These are phyloP conservation scores for Xerocomellus dryophilus DNA, from an alignment of 768 basidiomycete species.

Conservation along the genomic window DNA sequence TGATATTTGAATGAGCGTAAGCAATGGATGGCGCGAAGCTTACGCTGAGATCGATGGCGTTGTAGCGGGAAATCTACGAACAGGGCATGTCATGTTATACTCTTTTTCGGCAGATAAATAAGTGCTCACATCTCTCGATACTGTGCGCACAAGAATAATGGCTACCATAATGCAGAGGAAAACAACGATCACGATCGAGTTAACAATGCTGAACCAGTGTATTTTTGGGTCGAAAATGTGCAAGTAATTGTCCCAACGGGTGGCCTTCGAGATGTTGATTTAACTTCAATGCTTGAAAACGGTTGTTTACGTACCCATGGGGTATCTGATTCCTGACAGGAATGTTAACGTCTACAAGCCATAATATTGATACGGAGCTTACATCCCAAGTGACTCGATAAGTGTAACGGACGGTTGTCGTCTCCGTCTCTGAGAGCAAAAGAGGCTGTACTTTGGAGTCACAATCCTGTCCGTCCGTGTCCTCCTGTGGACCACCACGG, in stretches of 20 bases:
- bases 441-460: slow-evolving; percentile 47
- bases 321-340: slow-evolving; percentile 72
- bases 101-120: not conserved
- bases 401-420: slow-evolving; percentile 74
- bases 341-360: slow-evolving; percentile 1
- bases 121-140: slow-evolving; percentile 75
- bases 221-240: slow-evolving; percentile 92
- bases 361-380: slow-evolving; percentile 27
- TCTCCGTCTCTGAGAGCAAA: slow-evolving; percentile 55
- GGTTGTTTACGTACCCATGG: slow-evolving; percentile 57
- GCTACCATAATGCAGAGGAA: slow-evolving; percentile 94
- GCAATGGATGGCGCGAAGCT: slow-evolving; percentile 21
- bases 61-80: slow-evolving; percentile 58
- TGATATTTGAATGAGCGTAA: not conserved
- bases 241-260: slow-evolving; percentile 95
- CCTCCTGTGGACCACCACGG: slow-evolving; percentile 58
- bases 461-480: slow-evolving; percentile 45
- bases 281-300: not conserved
- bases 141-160: slow-evolving; percentile 82
- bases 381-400: slow-evolving; percentile 88
- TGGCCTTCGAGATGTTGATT: slow-evolving; percentile 54
- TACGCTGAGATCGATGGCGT: slow-evolving; percentile 87
- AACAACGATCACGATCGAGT: slow-evolving; percentile 86
- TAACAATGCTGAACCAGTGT: slow-evolving; percentile 95
- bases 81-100: not conserved